A percentile compares a stretch with the other conserved stretches of the same genome.
These are phyloP conservation scores for Apiospora rasikravindrae DNA, from an alignment of 2,329 filamentous ascomycete species.

Conservation along the genomic window DNA sequence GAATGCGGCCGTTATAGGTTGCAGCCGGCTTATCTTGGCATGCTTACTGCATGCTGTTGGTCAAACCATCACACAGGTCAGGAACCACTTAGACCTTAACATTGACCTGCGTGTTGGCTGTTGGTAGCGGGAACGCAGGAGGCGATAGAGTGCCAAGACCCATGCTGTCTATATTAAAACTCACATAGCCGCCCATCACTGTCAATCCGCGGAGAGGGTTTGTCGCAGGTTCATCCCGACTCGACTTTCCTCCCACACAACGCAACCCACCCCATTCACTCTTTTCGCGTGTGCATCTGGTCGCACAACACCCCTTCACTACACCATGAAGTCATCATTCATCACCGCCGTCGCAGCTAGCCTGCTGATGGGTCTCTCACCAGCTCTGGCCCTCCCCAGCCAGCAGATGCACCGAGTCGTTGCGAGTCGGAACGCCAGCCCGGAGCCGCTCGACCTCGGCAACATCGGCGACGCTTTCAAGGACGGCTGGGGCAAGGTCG, in stretches of 20 bases:
- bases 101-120: background rate
- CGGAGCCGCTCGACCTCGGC: background rate
- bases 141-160: background rate
- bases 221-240: constrained; percentile 7
- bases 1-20: background rate
- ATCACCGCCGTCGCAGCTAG: background rate
- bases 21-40: background rate
- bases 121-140: background rate
- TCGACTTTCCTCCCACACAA: background rate
- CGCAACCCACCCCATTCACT: background rate
- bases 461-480: background rate
- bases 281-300: background rate
- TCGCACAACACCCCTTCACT: background rate
- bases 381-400: background rate
- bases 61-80: background rate
- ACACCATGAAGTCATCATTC: background rate
- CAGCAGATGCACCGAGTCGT: background rate
- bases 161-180: background rate
- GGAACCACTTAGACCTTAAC: background rate
- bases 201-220: background rate
- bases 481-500: constrained; percentile 8
- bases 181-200: background rate
- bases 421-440: background rate
- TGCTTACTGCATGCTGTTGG: background rate
- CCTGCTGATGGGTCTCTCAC: background rate